Percentiles rank a stretch among this genome's conserved stretches.
phyloP scores from a whole-genome alignment of 2,329 filamentous ascomycete species.

The Acrodontium crateriforme region DNA sequence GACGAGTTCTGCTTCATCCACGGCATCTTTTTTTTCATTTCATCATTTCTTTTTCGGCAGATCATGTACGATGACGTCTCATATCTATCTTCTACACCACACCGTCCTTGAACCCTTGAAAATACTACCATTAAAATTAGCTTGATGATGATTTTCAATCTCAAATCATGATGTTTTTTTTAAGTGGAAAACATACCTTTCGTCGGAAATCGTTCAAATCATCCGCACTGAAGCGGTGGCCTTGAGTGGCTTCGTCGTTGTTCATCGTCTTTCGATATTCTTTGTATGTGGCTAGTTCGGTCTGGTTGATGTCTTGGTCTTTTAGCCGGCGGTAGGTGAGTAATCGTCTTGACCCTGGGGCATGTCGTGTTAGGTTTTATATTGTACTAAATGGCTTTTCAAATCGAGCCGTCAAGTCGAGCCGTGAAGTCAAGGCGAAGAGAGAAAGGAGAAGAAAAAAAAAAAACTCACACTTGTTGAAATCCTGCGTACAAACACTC shows the following conservation, averaged over 20 bases:
- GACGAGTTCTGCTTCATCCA: no score
- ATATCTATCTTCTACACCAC: no score
- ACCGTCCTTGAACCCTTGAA: conserved; percentile 23
- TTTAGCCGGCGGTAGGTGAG: conserved; percentile 69
- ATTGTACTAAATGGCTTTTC: background rate
- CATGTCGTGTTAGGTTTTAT: background rate
- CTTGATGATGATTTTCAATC: background rate
- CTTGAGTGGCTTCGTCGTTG: conserved; percentile 18
- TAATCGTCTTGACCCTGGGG: conserved; percentile 66
- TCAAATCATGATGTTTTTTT: background rate
- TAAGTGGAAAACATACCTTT: conserved; percentile 25
- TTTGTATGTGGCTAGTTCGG: conserved; percentile 14
- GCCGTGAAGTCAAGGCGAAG: background rate
- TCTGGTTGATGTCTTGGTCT: conserved; percentile 37
- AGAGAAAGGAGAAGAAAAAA: background rate
- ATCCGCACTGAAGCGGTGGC: conserved; percentile 43
- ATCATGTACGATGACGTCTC: no score
- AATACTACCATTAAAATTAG: conserved; percentile 16
- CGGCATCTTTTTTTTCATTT: no score
- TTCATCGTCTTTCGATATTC: conserved; percentile 8
- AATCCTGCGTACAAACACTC: conserved; percentile 67
- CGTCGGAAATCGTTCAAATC: conserved; percentile 55
- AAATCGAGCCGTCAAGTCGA: no score
- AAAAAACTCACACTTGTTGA: conserved; percentile 63
- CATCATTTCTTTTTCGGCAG: no score